Base-by-base conservation (phyloP, 768 basidiomycete species). In the Holtermanniella nyarrowii region DNA sequence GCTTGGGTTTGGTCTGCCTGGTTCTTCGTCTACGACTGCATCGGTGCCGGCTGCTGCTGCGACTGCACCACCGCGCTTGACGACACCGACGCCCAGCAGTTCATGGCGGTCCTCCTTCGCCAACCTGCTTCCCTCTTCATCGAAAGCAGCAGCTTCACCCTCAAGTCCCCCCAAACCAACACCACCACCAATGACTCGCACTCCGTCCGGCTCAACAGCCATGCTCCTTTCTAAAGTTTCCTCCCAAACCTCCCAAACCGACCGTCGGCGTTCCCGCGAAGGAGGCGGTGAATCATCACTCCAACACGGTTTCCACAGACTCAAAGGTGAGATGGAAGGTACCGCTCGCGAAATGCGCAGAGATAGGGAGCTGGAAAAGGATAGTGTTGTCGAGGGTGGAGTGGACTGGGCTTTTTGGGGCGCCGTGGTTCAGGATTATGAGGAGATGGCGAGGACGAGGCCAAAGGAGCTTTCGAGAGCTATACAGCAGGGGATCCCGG, bases 401-500 rank as follows among this genome's bases (percentile, higher is more conserved):
- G 60, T 69, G 0, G 67, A 69, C 53, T 66, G 65, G 67, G 53
- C 48, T 37, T 95, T 97, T 74, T 95, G 95, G 95, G 91, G 90
- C 1, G 79, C 77, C 10, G 91, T 99, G 2, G 84, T 96, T 66
- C 86, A 85, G 58, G 86, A 96, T 70, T 99, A 97, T 66, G 86
- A 89, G 66, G 76, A 73, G 3, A 93, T 90, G 51, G 95, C 95
- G 4, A 74, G 85, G 13, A 80, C 83, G 46, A 75, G 81, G 50
- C 78, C 93, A 3, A 82, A 86, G 56, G 78, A 83, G 53, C 75
- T 99, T 22, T 88, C 88, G 1, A 77, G 78, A 61, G 93, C 90
- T 3, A 99, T 99, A 48, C 89, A 95, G 58, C 78, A 77, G 55
- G 95, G 95, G 3, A 88, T 99, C 39, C 95, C 95, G 13, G 76